A percentile compares a stretch with the other conserved stretches of the same genome.
Conservation (phyloP, 768 basidiomycete genomes). For the Hypholoma fasciculare region DNA sequence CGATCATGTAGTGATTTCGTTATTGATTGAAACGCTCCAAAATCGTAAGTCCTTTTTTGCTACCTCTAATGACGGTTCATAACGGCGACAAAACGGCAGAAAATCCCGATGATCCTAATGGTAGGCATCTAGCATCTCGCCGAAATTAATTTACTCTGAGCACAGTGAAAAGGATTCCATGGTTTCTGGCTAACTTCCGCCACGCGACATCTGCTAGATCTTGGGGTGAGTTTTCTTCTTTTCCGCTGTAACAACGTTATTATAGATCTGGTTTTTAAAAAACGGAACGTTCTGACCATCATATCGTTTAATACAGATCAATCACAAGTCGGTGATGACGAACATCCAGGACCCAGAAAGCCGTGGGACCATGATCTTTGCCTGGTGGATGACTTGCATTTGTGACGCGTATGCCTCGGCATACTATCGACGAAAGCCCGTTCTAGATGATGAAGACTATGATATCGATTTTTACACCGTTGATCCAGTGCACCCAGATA, state of each 20-base stretch:
- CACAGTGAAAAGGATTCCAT: conserved; percentile 60
- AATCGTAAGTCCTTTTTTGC: conserved; percentile 64
- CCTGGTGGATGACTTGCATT: conserved; percentile 93
- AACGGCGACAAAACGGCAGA: conserved; percentile 41
- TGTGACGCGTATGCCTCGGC: conserved; percentile 81
- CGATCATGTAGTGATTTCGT: conserved; percentile 80
- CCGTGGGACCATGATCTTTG: conserved; percentile 84
- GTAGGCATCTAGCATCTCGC: conserved; percentile 35
- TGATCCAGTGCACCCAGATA: conserved; percentile 56
- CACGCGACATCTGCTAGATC: conserved; percentile 75
- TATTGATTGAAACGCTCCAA: conserved; percentile 83
- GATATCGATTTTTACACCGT: conserved; percentile 87
- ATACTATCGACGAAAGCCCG: conserved; percentile 84
- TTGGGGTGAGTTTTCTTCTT: conserved; percentile 52
- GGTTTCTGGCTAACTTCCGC: conserved; percentile 83
- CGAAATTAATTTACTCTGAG: conserved; percentile 16
- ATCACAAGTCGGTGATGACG: conserved; percentile 77
- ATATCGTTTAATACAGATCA: conserved; percentile 52
- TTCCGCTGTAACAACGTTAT: conserved; percentile 1
- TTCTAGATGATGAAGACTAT: conserved; percentile 87
- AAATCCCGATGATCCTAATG: conserved; percentile 69
- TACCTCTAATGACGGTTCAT: conserved; percentile 6
- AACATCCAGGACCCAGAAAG: conserved; percentile 73
- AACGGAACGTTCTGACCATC: conserved; percentile 6
- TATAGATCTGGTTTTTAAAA: conserved; percentile 5